phyloP scores from a whole-genome alignment of 768 basidiomycete genomes.

The Naganishia randhawae region DNA sequence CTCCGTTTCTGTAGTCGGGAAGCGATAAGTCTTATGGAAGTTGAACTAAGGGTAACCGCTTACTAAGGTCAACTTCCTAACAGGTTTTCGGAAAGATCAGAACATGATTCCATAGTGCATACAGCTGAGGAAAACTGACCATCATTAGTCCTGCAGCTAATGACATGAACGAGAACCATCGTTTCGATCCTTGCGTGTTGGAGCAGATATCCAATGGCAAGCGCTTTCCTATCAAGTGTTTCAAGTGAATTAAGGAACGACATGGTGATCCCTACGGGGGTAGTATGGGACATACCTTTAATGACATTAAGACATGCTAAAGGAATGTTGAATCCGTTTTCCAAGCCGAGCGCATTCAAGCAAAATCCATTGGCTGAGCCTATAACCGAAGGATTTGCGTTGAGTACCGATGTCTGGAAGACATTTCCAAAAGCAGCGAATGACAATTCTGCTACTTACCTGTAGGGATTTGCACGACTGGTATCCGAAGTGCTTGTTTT shows the following conservation, averaged over 20 bases:
- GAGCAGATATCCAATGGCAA: conserved; percentile 48
- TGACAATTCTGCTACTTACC: conserved; percentile 31
- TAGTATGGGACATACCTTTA: conserved; percentile 38
- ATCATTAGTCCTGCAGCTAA: conserved; percentile 45
- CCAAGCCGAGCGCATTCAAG: conserved; percentile 45
- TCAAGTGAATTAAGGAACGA: background rate
- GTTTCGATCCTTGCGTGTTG: conserved; percentile 32
- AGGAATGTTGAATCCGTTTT: conserved; percentile 46
- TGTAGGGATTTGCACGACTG: conserved; percentile 49
- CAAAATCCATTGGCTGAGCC: conserved; percentile 48
- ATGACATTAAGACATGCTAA: conserved; percentile 48
- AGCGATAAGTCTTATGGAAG: background rate
- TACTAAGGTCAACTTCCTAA: conserved; percentile 32
- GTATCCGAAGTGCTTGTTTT: conserved; percentile 42
- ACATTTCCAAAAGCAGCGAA: too few species aligned
- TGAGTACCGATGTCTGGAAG: too few species aligned
- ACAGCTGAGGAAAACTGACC: background rate
- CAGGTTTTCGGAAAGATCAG: too few species aligned
- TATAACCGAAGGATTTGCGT: too few species aligned
- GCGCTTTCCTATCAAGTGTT: conserved; percentile 23
- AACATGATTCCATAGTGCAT: background rate
- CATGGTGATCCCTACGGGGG: background rate
- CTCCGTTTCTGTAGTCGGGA: conserved; percentile 42
- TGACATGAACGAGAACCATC: conserved; percentile 43
- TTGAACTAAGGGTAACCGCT: background rate